These are phyloP conservation scores for Sporisorium iseilematis-ciliati DNA, from an alignment of 1,284 basidiomycete species.

Conservation along the genomic window DNA sequence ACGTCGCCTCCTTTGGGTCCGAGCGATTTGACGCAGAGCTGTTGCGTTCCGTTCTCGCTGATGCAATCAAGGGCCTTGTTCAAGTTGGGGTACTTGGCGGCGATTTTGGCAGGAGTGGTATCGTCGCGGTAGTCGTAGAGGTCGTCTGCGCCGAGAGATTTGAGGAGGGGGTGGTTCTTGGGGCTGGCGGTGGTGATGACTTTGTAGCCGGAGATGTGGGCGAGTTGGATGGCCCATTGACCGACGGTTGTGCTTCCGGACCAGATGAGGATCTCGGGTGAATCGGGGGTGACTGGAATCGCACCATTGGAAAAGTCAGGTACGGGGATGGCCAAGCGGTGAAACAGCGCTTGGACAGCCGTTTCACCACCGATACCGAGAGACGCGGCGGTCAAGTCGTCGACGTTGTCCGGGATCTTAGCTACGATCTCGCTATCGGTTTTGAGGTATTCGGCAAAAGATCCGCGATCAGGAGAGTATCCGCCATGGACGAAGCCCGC, in stretches of 20 bases:
- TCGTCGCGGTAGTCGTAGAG: slow-evolving; percentile 73
- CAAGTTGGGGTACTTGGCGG: slow-evolving; percentile 59
- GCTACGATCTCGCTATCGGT: slow-evolving; percentile 53
- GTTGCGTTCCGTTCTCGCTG: slow-evolving; percentile 62
- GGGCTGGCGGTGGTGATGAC: slow-evolving; percentile 72
- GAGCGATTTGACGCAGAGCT: slow-evolving; percentile 53
- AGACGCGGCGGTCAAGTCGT: slow-evolving; percentile 43
- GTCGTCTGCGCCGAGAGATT: slow-evolving; percentile 61
- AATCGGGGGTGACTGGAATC: slow-evolving; percentile 34
- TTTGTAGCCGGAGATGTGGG: slow-evolving; percentile 72
- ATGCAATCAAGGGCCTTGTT: slow-evolving; percentile 64
- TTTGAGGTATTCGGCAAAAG: slow-evolving; percentile 69
- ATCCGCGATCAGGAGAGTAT: slow-evolving; percentile 65
- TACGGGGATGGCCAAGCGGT: slow-evolving; percentile 35
- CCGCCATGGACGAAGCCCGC: slow-evolving; percentile 73
- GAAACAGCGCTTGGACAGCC: slow-evolving; percentile 61
- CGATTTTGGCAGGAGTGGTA: slow-evolving; percentile 58
- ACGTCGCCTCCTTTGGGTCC: slow-evolving; percentile 53
- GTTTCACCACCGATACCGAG: slow-evolving; percentile 63
- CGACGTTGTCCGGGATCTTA: slow-evolving; percentile 55
- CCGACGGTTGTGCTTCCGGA: slow-evolving; percentile 75
- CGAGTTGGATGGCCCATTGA: slow-evolving; percentile 71
- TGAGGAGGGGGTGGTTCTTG: slow-evolving; percentile 62
- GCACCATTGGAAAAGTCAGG: slow-evolving; percentile 39
- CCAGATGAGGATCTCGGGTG: slow-evolving; percentile 71